These are phyloP conservation scores for Pogostemon cablin DNA, from an alignment of 257 asterid genomes.

Conservation along the genomic window DNA sequence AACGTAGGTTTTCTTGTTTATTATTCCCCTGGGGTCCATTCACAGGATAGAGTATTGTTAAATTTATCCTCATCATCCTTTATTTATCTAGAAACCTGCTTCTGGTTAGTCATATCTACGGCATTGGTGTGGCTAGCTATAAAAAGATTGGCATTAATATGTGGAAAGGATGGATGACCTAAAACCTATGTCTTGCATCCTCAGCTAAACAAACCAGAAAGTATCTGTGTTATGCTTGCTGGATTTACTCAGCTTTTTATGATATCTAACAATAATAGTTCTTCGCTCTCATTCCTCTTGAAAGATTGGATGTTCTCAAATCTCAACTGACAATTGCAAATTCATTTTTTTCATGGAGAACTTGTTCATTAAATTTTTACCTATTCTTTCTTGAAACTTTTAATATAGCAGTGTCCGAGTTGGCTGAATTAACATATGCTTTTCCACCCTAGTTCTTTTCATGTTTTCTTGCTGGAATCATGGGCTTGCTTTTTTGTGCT, in stretches of 20 bases:
- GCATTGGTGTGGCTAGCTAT: not conserved
- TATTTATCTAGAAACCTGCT: not conserved
- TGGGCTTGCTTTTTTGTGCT: too few relatives aligned
- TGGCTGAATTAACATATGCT: not conserved
- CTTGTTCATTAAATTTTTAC: not conserved
- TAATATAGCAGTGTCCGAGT: not conserved
- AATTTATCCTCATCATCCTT: not conserved
- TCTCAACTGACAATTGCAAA: not conserved
- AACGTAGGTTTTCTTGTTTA: not conserved
- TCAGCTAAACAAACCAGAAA: constrained; percentile 1
- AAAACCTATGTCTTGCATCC: not conserved
- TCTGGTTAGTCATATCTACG: not conserved
- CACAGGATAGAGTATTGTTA: not conserved
- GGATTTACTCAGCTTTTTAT: constrained; percentile 4
- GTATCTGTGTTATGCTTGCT: not conserved
- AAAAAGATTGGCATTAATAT: not conserved
- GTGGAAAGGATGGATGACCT: too few relatives aligned
- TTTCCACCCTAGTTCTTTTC: constrained; percentile 1
- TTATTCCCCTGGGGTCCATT: not conserved
- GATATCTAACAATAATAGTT: not conserved
- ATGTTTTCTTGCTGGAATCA: not conserved
- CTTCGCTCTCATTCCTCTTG: not conserved
- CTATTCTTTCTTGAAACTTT: constrained; percentile 21
- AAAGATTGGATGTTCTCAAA: not conserved
- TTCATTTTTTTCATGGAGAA: not conserved